phyloP scores from a whole-genome alignment of 2,329 filamentous ascomycete genomes.

The Aspergillus fructus region DNA sequence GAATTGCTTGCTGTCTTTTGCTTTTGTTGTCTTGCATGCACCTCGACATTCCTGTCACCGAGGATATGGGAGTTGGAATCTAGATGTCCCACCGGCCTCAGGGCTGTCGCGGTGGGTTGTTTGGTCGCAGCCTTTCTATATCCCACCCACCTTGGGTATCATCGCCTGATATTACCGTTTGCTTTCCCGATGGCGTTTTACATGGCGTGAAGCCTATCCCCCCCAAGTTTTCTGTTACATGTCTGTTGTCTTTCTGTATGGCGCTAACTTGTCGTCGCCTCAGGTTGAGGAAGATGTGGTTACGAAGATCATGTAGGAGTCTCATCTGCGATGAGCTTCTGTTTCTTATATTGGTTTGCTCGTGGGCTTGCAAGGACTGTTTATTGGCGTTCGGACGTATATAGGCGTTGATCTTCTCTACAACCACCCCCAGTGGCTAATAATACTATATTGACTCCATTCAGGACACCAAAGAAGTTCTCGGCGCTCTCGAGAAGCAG shows the following conservation, averaged over 20 bases:
- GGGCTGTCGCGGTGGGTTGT: too few relatives aligned
- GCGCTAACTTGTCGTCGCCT: constrained; percentile 44
- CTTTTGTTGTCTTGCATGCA: neutral
- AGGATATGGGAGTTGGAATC: neutral
- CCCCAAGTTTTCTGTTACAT: neutral
- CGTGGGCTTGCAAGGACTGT: constrained; percentile 17
- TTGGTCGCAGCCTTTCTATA: too few relatives aligned
- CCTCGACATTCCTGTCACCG: neutral
- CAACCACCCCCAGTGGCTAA: constrained; percentile 27
- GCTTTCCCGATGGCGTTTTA: neutral
- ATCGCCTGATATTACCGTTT: neutral
- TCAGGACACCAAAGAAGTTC: constrained; percentile 32
- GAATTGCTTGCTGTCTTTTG: constrained; percentile 3
- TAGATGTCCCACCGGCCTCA: neutral
- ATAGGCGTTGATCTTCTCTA: constrained; percentile 29
- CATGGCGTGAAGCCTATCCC: neutral
- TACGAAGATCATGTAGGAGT: constrained; percentile 78
- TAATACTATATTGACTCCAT: constrained; percentile 29
- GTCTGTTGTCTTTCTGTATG: neutral
- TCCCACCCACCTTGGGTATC: neutral
- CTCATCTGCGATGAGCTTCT: constrained; percentile 21
- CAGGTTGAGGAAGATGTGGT: constrained; percentile 84
- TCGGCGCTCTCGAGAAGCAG: constrained; percentile 26
- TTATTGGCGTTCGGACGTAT: constrained; percentile 27
- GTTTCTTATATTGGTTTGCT: constrained; percentile 20